Percentiles rank a stretch among this genome's conserved stretches.
Conservation (phyloP, 257 asterid genomes). For the Solanum medicagineum region DNA sequence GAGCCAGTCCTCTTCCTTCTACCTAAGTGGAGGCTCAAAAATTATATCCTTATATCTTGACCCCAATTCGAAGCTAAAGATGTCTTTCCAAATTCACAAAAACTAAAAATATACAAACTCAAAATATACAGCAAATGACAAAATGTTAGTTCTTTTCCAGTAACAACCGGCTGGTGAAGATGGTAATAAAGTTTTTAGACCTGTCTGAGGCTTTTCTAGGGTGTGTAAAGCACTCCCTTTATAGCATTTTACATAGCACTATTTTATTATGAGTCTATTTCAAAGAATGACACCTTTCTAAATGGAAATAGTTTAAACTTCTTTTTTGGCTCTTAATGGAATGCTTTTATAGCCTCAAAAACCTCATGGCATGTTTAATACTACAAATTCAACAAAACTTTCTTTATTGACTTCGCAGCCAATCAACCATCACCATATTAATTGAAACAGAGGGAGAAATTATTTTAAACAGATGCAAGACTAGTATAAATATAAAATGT, state of each 20-base stretch:
- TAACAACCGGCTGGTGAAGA: neutral
- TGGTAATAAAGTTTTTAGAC: neutral
- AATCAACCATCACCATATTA: neutral
- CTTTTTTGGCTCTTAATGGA: neutral
- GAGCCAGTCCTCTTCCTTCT: neutral
- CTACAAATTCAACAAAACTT: neutral
- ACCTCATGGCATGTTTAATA: neutral
- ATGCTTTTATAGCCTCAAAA: neutral
- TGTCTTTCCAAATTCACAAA: neutral
- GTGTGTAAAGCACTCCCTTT: neutral
- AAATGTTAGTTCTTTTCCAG: neutral
- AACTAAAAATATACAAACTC: neutral
- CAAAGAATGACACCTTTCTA: neutral
- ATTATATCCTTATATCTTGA: neutral
- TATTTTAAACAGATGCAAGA: neutral
- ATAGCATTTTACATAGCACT: neutral
- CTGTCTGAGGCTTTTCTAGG: neutral
- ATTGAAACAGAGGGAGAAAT: neutral
- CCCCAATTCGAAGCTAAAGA: neutral
- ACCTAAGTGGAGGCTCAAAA: neutral
- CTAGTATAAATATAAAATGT: neutral
- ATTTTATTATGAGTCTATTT: neutral
- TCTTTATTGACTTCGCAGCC: neutral
- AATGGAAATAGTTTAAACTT: neutral
- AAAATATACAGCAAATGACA: neutral